phyloP scores from a whole-genome alignment of 768 basidiomycete genomes.

The Candolleomyces aberdarensis region DNA sequence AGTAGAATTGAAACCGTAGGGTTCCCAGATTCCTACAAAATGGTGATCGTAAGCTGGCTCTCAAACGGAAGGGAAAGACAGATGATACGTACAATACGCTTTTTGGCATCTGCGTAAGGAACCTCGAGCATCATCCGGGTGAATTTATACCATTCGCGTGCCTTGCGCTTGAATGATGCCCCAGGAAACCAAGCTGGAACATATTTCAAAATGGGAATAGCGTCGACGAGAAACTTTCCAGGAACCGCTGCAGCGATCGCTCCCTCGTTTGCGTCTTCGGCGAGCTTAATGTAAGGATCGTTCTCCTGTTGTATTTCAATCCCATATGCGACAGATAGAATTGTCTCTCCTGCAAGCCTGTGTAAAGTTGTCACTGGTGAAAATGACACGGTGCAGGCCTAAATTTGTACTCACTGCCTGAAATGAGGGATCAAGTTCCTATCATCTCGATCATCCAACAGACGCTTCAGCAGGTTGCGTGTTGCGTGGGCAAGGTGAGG shows the following conservation, averaged over 20 bases:
- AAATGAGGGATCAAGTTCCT: background rate
- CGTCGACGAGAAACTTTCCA: conserved; percentile 28
- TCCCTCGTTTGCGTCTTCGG: conserved; percentile 18
- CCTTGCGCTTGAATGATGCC: conserved; percentile 34
- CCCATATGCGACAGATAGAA: conserved; percentile 34
- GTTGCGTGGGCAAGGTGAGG: conserved; percentile 23
- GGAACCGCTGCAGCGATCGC: conserved; percentile 23
- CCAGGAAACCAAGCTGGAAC: conserved; percentile 32
- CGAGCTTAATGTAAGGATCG: conserved; percentile 29
- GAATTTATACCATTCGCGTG: conserved; percentile 33
- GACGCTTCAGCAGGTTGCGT: conserved; percentile 23
- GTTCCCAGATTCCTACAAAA: conserved; percentile 12
- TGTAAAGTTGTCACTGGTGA: background rate
- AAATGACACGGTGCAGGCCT: background rate
- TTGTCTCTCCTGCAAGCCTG: conserved; percentile 32
- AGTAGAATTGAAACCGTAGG: conserved; percentile 16
- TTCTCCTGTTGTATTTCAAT: conserved; percentile 23
- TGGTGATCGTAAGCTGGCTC: background rate
- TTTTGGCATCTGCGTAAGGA: conserved; percentile 32
- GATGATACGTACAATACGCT: conserved; percentile 23
- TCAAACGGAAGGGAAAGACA: background rate
- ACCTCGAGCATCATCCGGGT: conserved; percentile 30
- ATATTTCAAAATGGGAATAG: conserved; percentile 23
- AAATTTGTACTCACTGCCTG: background rate
- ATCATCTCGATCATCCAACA: conserved; percentile 22